Conservation (phyloP, 768 basidiomycete genomes). For the Leccinum subtestaceum region DNA sequence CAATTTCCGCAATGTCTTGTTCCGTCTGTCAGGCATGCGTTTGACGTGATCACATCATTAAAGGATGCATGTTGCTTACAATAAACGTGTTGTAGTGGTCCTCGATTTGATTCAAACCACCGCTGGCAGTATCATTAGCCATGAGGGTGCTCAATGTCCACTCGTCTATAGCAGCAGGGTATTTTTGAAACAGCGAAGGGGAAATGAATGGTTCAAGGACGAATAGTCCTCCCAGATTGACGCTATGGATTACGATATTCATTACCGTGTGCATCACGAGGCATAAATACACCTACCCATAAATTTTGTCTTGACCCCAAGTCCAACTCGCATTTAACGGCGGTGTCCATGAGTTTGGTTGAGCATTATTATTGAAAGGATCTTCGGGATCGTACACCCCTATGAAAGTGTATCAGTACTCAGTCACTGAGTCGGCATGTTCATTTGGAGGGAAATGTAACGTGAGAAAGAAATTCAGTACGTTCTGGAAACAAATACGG, state of each 20-base stretch:
- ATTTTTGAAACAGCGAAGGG: constrained; percentile 61
- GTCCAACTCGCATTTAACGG: constrained; percentile 74
- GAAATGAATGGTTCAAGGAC: constrained; percentile 78
- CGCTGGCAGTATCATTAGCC: constrained; percentile 58
- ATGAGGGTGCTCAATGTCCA: constrained; percentile 66
- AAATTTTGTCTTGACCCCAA: constrained; percentile 59
- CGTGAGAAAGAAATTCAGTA: neutral
- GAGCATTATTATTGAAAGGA: constrained; percentile 74
- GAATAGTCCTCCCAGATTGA: constrained; percentile 75
- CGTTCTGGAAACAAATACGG: neutral
- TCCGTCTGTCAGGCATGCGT: constrained; percentile 57
- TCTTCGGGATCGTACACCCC: constrained; percentile 67
- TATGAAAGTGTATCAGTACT: constrained; percentile 24
- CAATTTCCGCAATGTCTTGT: constrained; percentile 85
- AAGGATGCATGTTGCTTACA: constrained; percentile 40
- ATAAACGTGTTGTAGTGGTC: constrained; percentile 83
- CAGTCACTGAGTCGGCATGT: neutral
- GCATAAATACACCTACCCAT: constrained; percentile 46
- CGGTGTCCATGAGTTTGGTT: constrained; percentile 77
- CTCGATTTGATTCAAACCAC: constrained; percentile 66
- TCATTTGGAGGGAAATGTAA: neutral
- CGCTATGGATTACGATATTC: constrained; percentile 33
- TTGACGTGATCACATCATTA: neutral
- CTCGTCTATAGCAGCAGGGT: constrained; percentile 57
- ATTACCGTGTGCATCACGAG: constrained; percentile 1